Base-by-base conservation (phyloP, 2,329 filamentous ascomycete species). In the Chaetomium globosum region DNA sequence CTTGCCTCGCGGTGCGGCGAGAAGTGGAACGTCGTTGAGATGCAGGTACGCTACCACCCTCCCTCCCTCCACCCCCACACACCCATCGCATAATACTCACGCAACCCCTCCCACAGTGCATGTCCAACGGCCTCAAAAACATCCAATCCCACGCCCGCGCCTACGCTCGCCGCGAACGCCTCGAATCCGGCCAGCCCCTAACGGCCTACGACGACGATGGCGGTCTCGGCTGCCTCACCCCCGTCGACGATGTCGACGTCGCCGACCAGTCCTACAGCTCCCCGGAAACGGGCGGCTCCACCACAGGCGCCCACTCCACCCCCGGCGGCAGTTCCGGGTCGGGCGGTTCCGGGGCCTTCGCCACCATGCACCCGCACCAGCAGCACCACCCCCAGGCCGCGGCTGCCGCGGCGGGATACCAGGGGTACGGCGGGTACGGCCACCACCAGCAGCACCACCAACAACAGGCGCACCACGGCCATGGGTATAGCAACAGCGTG, bases 91-190 rank as follows among this genome's bases (percentile, higher is more conserved):
- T 26, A 26, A 52, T 48, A 65, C 66, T 65, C 67, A 69, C 26
- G 26, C 56, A 7, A 71, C 7, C n/a, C 12, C 54, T 52, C 21
- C 21, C 55, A n/a, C 70, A 94, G 91, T 92, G 90, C 78, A 91
- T 95, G 87, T 88, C 90, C 75, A 90, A 90, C 74, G 91, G 92
- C 43, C 81, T 94, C 72, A 94, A 93, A 79, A 93, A 91, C 76
- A 83, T 95, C 65, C 88, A 89, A 75, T 87, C 87, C 71, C 85
- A 87, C 60, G 83, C 87, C 69, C 86, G 90, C 67, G 84, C 88
- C 63, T 86, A 85, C 65, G 82, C 85, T 65, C 86, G 88, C 69
- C 88, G 88, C 72, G 88, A 87, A 79, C 85, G 85, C 66, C 78
- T 85, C 71, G 83, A 83, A 77, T 78, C 77, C 36, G 77, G 78